phyloP scores from a whole-genome alignment of 495 filamentous ascomycete species.

The Aspergillus kassunensis region DNA sequence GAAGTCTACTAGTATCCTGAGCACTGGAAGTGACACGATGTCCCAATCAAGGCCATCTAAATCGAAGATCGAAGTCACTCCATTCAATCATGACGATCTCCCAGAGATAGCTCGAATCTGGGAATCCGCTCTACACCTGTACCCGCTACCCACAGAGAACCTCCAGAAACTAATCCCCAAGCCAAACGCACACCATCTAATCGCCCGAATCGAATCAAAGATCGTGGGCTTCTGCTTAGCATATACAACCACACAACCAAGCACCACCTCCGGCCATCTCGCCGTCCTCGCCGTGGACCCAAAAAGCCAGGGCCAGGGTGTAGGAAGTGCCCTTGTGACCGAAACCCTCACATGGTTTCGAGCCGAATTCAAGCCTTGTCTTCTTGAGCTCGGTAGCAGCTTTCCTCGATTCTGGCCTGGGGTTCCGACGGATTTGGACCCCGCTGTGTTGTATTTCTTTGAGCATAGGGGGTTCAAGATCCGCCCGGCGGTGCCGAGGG shows the following conservation, averaged over 20 bases:
- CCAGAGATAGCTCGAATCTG: slow-evolving; percentile 30
- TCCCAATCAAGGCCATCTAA: slow-evolving; percentile 4
- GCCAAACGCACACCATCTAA: slow-evolving; percentile 30
- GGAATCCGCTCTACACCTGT: slow-evolving; percentile 40
- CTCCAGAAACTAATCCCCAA: slow-evolving; percentile 27
- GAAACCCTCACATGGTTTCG: slow-evolving; percentile 30
- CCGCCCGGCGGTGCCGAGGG: slow-evolving; percentile 23
- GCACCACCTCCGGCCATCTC: slow-evolving; percentile 27
- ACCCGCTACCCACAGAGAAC: slow-evolving; percentile 26
- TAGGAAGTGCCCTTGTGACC: slow-evolving; percentile 41
- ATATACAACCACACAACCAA: slow-evolving; percentile 27
- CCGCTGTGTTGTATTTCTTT: slow-evolving; percentile 39
- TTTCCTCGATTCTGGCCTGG: slow-evolving; percentile 51
- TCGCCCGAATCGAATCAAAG: slow-evolving; percentile 28
- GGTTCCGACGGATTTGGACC: slow-evolving; percentile 38
- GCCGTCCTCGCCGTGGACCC: slow-evolving; percentile 43
- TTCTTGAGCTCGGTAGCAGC: slow-evolving; percentile 36
- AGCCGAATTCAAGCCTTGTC: slow-evolving; percentile 19
- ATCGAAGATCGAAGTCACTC: slow-evolving; percentile 15
- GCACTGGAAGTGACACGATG: too few relatives aligned
- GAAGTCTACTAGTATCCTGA: too few relatives aligned
- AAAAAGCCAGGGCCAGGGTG: slow-evolving; percentile 33
- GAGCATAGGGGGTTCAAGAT: slow-evolving; percentile 42
- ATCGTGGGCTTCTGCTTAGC: slow-evolving; percentile 44
- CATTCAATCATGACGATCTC: slow-evolving; percentile 28